Evolutionary conservation across 495 filamentous ascomycete species (phyloP).

Genomic region (Lichenothelia convexa): DNA sequence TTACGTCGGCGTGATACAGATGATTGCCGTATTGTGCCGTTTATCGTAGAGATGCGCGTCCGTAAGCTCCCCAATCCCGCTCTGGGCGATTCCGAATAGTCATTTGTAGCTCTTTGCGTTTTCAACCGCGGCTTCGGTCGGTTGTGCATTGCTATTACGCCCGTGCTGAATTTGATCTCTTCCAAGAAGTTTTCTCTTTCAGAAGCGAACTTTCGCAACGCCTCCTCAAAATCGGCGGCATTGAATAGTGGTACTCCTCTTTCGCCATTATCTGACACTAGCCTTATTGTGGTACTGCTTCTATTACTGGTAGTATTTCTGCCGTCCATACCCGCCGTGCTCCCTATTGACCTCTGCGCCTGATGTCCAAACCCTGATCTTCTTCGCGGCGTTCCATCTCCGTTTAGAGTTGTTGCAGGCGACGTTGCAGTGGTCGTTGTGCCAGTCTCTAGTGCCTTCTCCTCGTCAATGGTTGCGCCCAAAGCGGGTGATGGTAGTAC

Average conservation of each 20-base stretch:
- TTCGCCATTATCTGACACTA: conserved; percentile 23
- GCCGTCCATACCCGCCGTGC: conserved; percentile 36
- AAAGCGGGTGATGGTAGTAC: conserved; percentile 26
- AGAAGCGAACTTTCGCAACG: conserved; percentile 79
- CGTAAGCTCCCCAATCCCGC: conserved; percentile 56
- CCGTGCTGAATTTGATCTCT: conserved; percentile 77
- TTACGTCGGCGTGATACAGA: conserved; percentile 59
- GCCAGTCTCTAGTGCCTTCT: conserved; percentile 29
- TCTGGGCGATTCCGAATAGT: conserved; percentile 41
- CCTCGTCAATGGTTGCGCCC: conserved; percentile 68
- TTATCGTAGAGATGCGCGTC: conserved; percentile 86
- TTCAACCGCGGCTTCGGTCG: conserved; percentile 44
- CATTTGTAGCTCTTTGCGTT: conserved; percentile 62
- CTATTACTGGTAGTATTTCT: conserved; percentile 61
- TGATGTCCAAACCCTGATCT: conserved; percentile 46
- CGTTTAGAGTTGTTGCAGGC: conserved; percentile 29
- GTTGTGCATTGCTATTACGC: conserved; percentile 41
- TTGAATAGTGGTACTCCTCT: conserved; percentile 26
- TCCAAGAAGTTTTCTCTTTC: conserved; percentile 88
- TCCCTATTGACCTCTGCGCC: conserved; percentile 44
- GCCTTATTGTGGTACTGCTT: conserved; percentile 71
- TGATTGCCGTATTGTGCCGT: conserved; percentile 78
- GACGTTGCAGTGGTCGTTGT: conserved; percentile 25
- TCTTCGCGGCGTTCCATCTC: conserved; percentile 42
- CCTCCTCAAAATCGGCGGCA: conserved; percentile 80